phyloP scores from a whole-genome alignment of 1,284 basidiomycete genomes.

The Sanghuangporus sanghuang region DNA sequence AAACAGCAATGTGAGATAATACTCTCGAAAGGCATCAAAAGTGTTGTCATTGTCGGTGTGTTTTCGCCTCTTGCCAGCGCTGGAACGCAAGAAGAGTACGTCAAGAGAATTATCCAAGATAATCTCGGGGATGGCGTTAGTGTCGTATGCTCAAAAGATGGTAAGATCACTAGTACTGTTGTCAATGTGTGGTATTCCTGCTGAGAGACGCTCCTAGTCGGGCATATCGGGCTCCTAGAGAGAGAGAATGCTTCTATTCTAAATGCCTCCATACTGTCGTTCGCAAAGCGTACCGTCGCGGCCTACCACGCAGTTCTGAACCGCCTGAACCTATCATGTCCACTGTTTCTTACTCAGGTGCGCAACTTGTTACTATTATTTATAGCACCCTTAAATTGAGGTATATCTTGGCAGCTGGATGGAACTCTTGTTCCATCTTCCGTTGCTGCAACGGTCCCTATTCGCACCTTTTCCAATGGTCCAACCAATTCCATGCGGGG shows the following conservation, averaged over 20 bases:
- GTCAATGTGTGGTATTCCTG: slow-evolving; percentile 25
- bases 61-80: slow-evolving; percentile 44
- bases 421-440: slow-evolving; percentile 49
- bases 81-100: slow-evolving; percentile 42
- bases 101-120: slow-evolving; percentile 35
- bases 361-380: neutral
- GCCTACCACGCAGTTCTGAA: slow-evolving; percentile 47
- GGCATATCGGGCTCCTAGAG: slow-evolving; percentile 51
- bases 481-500: slow-evolving; percentile 62
- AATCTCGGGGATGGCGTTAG: slow-evolving; percentile 34
- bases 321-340: slow-evolving; percentile 41
- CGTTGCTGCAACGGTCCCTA: slow-evolving; percentile 50
- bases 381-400: neutral
- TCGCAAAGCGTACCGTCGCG: slow-evolving; percentile 44
- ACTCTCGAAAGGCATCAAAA: slow-evolving; percentile 34
- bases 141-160: slow-evolving; percentile 37
- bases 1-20: slow-evolving; percentile 37
- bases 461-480: slow-evolving; percentile 56
- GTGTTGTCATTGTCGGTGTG: slow-evolving; percentile 42
- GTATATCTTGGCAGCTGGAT: slow-evolving; percentile 29
- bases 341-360: slow-evolving; percentile 54
- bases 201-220: slow-evolving; percentile 30
- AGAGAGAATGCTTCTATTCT: slow-evolving; percentile 60
- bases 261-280: slow-evolving; percentile 51
- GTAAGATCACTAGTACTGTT: slow-evolving; percentile 26